phyloP scores from a whole-genome alignment of 2,329 filamentous ascomycete species.

The Dendryphion nanum region DNA sequence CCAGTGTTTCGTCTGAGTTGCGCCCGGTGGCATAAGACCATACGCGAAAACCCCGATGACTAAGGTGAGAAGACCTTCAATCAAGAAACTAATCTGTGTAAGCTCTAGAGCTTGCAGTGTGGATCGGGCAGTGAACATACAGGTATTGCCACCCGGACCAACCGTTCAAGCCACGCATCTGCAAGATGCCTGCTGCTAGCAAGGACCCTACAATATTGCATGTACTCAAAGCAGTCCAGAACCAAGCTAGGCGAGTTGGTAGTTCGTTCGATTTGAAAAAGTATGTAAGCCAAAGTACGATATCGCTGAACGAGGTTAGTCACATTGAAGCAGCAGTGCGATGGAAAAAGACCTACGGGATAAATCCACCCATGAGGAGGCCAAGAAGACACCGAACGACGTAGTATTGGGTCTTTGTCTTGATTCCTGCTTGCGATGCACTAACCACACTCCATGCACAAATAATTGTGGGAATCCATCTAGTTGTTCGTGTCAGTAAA shows the following conservation, averaged over 20 bases:
- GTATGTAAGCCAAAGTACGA: constrained; percentile 43
- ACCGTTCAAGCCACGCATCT: constrained; percentile 43
- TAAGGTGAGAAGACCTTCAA: constrained; percentile 57
- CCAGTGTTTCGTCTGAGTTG: constrained; percentile 53
- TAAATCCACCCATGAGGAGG: constrained; percentile 34
- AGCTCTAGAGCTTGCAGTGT: too few relatives aligned
- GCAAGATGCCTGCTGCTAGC: constrained; percentile 41
- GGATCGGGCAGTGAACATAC: constrained; percentile 11
- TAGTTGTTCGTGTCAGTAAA: too few relatives aligned
- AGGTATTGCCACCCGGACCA: constrained; percentile 43
- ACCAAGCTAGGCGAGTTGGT: constrained; percentile 42
- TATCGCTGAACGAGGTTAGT: too few relatives aligned
- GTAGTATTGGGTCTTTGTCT: constrained; percentile 35
- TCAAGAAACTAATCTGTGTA: too few relatives aligned
- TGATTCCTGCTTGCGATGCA: constrained; percentile 38
- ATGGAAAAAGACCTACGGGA: too few relatives aligned
- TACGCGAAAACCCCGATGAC: constrained; percentile 54
- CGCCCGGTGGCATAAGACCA: constrained; percentile 54
- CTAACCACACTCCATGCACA: constrained; percentile 36
- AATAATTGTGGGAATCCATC: constrained; percentile 40
- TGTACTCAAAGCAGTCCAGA: constrained; percentile 42
- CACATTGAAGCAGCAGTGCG: too few relatives aligned
- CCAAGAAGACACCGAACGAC: constrained; percentile 42
- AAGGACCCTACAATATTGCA: constrained; percentile 39
- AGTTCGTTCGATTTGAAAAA: constrained; percentile 44